Percentiles rank a stretch among this genome's conserved stretches.
Evolutionary conservation across 176 grass and related monocot genomes (phyloP).

Genomic region (Oryza meyeriana): DNA sequence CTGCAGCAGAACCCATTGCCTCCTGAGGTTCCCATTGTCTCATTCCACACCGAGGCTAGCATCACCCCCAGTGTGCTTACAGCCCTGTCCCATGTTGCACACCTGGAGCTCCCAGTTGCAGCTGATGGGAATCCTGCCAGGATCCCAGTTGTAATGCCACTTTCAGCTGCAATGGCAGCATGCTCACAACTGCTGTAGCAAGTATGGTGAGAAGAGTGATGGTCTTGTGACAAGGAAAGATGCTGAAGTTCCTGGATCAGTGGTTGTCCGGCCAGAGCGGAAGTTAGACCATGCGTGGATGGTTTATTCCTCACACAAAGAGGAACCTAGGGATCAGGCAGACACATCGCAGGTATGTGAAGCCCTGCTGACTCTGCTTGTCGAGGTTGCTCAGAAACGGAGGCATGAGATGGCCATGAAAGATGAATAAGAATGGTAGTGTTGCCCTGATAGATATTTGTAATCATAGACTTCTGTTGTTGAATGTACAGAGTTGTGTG

Average conservation of each 20-base stretch:
- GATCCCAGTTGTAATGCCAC: constrained; percentile 77
- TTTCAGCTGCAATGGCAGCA: constrained; percentile 79
- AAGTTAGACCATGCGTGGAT: constrained; percentile 96
- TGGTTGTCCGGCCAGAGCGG: constrained; percentile 54
- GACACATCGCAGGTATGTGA: no score
- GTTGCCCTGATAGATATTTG: constrained; percentile 14
- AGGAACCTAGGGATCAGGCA: constrained; percentile 52
- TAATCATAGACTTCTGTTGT: neutral
- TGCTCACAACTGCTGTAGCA: constrained; percentile 72
- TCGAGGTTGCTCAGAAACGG: no score
- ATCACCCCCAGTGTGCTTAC: constrained; percentile 64
- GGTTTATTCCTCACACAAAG: constrained; percentile 75
- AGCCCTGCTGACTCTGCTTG: no score
- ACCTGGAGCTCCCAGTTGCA: constrained; percentile 70
- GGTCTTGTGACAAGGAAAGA: constrained; percentile 77
- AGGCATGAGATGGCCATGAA: no score
- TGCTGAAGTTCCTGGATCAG: constrained; percentile 76
- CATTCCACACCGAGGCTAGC: no score
- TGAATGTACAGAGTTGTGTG: constrained; percentile 17
- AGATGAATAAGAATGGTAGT: constrained; percentile 60
- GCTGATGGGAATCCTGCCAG: constrained; percentile 50
- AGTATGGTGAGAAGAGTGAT: constrained; percentile 88
- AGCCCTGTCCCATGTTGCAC: constrained; percentile 79
- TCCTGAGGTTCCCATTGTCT: no score
- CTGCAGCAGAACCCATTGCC: no score